A percentile compares a stretch with the other conserved stretches of the same genome.
phyloP scores from a whole-genome alignment of 129 eudicot species.

The Chrysanthemum lavandulifolium region DNA sequence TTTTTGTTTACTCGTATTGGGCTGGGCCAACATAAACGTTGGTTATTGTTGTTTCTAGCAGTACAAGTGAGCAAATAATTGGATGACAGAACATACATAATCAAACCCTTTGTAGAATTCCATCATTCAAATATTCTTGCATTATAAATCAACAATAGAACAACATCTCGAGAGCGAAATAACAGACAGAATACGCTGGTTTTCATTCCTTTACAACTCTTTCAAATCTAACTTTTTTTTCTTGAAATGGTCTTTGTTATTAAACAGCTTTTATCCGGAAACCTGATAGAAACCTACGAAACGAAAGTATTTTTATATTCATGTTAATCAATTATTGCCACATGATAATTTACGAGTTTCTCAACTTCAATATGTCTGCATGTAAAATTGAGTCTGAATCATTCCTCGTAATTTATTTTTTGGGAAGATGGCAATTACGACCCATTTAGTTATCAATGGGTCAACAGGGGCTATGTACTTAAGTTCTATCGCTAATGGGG shows the following conservation, averaged over 20 bases:
- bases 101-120: not conserved
- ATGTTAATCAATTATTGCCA: not conserved
- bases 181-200: too few species aligned
- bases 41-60: not conserved
- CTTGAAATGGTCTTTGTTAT: too few species aligned
- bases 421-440: not conserved
- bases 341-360: too few species aligned
- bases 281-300: constrained; percentile 21
- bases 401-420: too few species aligned
- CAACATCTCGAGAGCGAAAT: not conserved
- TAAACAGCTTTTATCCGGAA: too few species aligned
- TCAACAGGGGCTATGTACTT: not conserved
- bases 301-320: not conserved
- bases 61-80: not conserved
- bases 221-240: too few species aligned
- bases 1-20: too few species aligned
- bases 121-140: not conserved
- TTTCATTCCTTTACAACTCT: too few species aligned
- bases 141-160: constrained; percentile 19
- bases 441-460: not conserved
- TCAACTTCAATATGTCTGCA: too few species aligned
- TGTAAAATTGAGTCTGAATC: too few species aligned
- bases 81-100: not conserved
- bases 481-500: not conserved
- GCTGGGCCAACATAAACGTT: too few species aligned